Evolutionary conservation across 2,329 filamentous ascomycete genomes (phyloP).

Genomic region (Epichloe typhina): DNA sequence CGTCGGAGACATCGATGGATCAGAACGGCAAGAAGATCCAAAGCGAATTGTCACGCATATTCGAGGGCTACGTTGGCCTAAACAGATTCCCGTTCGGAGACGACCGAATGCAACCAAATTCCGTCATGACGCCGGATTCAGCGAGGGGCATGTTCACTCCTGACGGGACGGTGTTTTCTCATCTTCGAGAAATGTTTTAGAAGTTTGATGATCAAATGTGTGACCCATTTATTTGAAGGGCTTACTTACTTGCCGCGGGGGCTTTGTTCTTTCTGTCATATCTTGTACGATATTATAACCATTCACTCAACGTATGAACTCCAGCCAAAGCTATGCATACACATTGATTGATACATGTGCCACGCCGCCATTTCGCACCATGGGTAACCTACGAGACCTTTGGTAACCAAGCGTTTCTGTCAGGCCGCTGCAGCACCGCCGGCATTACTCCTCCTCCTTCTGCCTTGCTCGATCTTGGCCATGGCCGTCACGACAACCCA

Average conservation of each 20-base stretch:
- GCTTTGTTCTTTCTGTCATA: not conserved
- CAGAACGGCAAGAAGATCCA: constrained; percentile 38
- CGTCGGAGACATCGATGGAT: constrained; percentile 9
- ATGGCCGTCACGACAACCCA: not conserved
- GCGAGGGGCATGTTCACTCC: constrained; percentile 8
- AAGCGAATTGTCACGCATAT: constrained; percentile 38
- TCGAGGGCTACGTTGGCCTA: constrained; percentile 25
- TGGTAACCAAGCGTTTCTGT: too few relatives aligned
- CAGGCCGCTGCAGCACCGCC: not conserved
- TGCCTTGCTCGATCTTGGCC: not conserved
- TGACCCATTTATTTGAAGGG: too few relatives aligned
- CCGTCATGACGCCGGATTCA: constrained; percentile 12
- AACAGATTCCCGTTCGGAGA: constrained; percentile 20
- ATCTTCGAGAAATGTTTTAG: constrained; percentile 26
- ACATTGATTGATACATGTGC: not conserved
- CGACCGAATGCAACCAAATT: constrained; percentile 12
- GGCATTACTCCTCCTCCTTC: not conserved
- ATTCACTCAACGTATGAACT: not conserved
- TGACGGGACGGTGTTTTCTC: constrained; percentile 23
- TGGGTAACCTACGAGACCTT: not conserved
- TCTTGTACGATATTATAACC: not conserved
- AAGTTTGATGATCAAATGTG: too few relatives aligned
- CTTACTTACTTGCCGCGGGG: not conserved
- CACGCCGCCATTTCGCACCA: not conserved
- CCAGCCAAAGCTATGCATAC: not conserved